A percentile compares a stretch with the other conserved stretches of the same genome.
Evolutionary conservation across 805 yeast species (phyloP).

Genomic region (Saccharomyces eubayanus): DNA sequence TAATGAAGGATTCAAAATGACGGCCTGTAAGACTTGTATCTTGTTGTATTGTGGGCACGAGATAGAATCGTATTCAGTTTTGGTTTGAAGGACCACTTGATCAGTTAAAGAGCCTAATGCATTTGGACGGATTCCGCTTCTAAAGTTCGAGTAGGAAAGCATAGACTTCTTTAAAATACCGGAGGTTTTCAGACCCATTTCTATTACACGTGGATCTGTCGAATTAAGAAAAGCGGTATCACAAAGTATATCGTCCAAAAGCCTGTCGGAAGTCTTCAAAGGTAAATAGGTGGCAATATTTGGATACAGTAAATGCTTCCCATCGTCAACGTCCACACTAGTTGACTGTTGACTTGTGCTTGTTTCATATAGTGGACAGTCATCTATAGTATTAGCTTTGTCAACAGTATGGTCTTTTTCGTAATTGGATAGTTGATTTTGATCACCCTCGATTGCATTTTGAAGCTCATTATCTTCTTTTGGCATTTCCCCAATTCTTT

Average conservation of each 20-base stretch:
- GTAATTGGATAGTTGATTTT: background rate
- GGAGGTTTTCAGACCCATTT: background rate
- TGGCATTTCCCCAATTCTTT: background rate
- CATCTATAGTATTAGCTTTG: background rate
- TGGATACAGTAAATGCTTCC: constrained; percentile 23
- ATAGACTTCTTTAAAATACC: constrained; percentile 29
- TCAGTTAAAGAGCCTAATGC: constrained; percentile 25
- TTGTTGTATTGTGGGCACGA: constrained; percentile 25
- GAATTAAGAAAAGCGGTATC: constrained; percentile 31
- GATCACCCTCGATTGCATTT: background rate
- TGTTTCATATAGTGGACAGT: background rate
- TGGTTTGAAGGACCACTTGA: constrained; percentile 26
- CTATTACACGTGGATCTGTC: background rate
- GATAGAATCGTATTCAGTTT: constrained; percentile 21
- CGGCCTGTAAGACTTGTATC: constrained; percentile 28
- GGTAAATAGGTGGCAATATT: constrained; percentile 15
- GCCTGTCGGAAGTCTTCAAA: constrained; percentile 59
- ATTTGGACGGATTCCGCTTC: constrained; percentile 16
- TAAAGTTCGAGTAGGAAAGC: constrained; percentile 25
- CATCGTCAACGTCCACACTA: constrained; percentile 16
- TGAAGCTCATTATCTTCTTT: background rate
- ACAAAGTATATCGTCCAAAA: constrained; percentile 53
- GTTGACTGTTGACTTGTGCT: background rate
- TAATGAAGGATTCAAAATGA: constrained; percentile 15
- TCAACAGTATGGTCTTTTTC: background rate